Evolutionary conservation across 2,329 filamentous ascomycete species (phyloP), one percentile per base, ranked within the genome.

Genomic region (Aureobasidium vineae): DNA sequence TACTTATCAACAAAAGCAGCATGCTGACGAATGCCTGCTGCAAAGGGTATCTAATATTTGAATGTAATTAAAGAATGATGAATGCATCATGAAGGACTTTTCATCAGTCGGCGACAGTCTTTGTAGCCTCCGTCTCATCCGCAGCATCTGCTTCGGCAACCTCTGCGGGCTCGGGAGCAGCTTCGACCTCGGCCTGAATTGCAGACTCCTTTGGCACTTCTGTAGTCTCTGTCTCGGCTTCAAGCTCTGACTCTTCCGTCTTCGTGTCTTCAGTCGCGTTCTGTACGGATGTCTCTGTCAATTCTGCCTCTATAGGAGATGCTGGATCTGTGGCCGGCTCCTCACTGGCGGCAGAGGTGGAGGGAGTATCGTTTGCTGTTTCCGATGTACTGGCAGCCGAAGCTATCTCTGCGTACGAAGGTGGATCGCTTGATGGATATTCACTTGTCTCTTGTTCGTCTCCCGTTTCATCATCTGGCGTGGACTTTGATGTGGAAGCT

Each of bases 101-200:
- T 36, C 41, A 49, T 61, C 57, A 69, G 21, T 69, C 67, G 43
- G 65, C 68, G 26, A 69, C 68, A 21, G 68, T 67, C 49, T 69
- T 67, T 31, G 40, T 43, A 15, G 68, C 68, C 36, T 69, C 68
- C 6, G 64, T 45, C 23, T 56, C 65, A 21, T 69, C 68, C 6
- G 60, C 68, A 23, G 68, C 65, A 28, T 57, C 53, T 57, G 64
- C 67, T n/a, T 69, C 52, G 31, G 60, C 67, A 19, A 68, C 60
- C 19, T 70, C 68, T 53, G 70, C 56, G 4, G 70, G 64, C 71
- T 54, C 15, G 3, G 61, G 70, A 26, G 71, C 68, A 26, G 60
- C 56, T 36, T 63, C 68, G 41, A 66, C 65, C 33, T 69, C 64
- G 15, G 57, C 28, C 21, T 36, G 31, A 19, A 61, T 7, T 26